A percentile compares a stretch with the other conserved stretches of the same genome.
These are phyloP conservation scores for Salix exigua DNA, from an alignment of 345 rosid genomes.

Conservation along the genomic window DNA sequence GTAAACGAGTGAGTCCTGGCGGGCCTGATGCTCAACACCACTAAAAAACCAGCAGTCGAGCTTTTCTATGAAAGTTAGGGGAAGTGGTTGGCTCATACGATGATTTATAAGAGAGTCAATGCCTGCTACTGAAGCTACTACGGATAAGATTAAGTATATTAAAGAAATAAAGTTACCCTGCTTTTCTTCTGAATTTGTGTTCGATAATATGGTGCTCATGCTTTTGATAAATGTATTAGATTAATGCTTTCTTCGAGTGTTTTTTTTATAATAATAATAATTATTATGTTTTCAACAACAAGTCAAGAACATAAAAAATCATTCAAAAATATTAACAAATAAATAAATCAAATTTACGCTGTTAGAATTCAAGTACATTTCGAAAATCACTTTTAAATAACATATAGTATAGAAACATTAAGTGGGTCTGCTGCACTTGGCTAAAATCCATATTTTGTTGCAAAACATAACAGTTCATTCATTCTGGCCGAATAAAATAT, in stretches of 20 bases:
- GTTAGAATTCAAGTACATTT: too few relatives aligned
- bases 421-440: background rate
- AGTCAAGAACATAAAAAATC: too few relatives aligned
- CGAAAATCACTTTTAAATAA: too few relatives aligned
- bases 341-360: too few relatives aligned
- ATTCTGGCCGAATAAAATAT: background rate
- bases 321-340: too few relatives aligned
- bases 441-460: background rate
- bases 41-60: constrained; percentile 14
- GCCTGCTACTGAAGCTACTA: background rate
- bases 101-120: background rate
- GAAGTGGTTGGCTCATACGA: background rate
- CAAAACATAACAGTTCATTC: background rate
- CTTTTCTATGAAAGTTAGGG: background rate
- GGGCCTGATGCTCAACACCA: constrained; percentile 58
- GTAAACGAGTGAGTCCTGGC: constrained; percentile 44
- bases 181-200: background rate
- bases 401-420: too few relatives aligned
- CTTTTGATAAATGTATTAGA: too few relatives aligned
- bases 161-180: background rate
- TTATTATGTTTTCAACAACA: too few relatives aligned
- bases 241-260: too few relatives aligned
- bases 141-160: background rate
- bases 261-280: too few relatives aligned
- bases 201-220: too few relatives aligned